Base-by-base conservation (phyloP, 495 filamentous ascomycete species). In the Gamarada debralockiae region DNA sequence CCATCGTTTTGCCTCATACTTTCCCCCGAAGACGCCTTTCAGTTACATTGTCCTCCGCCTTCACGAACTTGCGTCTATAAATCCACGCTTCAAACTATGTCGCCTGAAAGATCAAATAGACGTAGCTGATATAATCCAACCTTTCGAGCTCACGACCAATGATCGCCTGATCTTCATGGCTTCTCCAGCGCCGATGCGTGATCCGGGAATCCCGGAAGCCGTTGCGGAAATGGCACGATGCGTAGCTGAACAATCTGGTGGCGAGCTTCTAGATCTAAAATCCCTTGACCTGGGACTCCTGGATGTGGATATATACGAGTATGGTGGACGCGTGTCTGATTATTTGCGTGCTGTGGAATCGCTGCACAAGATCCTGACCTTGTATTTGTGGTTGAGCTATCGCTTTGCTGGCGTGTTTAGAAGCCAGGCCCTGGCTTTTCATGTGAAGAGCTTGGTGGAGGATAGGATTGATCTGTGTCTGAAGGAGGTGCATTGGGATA, bases 351-450 rank as follows among this genome's bases (percentile, higher is more conserved):
- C 73, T 7, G 67, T 96, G 39, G 95, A 97, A 68, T 61, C 57
- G 15, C 70, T 97, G 20, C 95, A 98, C 69, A 90, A 87, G 63
- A 72, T 80, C 14, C 67, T 97, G 27, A 86, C 92, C 17, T 67
- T 92, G 17, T 98, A 96, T 59, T 73, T 92, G 7, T 98, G 93
- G 93, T 74, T 97, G 64, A 80, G 75, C 42, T 84, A 82, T 63
- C 81, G 81, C 12, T 84, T 79, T 62, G 75, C 84, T 10, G 89
- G 91, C 45, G 77, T 96, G 10, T 96, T 97, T 65, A 78, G 76
- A 10, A 87, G 85, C 55, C 81, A 90, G 55, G 74, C 74, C 23
- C 78, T 96, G 20, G 90, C 89, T 1, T 80, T 86, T 46, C 84
- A 96, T 66, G 80, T 89, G 31, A 97, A 97, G 67, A 63, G 67